Conservation (phyloP, 2,329 filamentous ascomycete species). For the Ceratocystis diversiconidia region DNA sequence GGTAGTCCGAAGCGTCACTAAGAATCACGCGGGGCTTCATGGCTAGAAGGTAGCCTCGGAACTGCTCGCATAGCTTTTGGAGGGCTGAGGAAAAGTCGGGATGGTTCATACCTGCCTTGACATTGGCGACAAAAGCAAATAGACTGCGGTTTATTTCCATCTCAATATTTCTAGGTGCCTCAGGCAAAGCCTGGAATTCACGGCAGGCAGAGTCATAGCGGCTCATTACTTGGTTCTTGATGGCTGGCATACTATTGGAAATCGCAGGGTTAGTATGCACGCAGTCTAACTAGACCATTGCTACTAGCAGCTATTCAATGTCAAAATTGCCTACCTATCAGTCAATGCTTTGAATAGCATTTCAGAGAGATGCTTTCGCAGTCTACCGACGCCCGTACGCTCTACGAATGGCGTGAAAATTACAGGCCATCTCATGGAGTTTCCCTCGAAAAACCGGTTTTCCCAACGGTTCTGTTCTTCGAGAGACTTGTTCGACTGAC, state of each 20-base stretch:
- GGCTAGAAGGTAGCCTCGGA: conserved; percentile 34
- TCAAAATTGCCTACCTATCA: conserved; percentile 29
- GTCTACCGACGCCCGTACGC: conserved; percentile 39
- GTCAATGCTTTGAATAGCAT: conserved; percentile 41
- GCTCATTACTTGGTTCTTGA: conserved; percentile 37
- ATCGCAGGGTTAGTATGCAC: neutral
- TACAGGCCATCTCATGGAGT: conserved; percentile 32
- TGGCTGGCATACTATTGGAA: conserved; percentile 32
- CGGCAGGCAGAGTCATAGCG: conserved; percentile 38
- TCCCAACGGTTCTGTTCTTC: conserved; percentile 40
- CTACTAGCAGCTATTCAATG: too few species aligned
- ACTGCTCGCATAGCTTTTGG: conserved; percentile 34
- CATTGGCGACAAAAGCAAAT: conserved; percentile 38
- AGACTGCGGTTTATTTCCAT: conserved; percentile 49
- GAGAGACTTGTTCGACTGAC: conserved; percentile 42
- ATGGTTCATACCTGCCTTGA: conserved; percentile 40
- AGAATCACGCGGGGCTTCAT: conserved; percentile 36
- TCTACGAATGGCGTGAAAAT: conserved; percentile 35
- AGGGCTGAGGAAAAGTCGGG: conserved; percentile 33
- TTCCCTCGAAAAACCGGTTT: conserved; percentile 35
- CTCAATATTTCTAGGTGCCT: conserved; percentile 54
- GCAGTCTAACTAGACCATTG: neutral
- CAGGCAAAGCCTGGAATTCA: conserved; percentile 46
- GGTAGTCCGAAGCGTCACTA: conserved; percentile 26
- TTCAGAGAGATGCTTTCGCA: conserved; percentile 39